Evolutionary conservation across 1,284 basidiomycete genomes (phyloP).

Genomic region (Ustilago sp.): DNA sequence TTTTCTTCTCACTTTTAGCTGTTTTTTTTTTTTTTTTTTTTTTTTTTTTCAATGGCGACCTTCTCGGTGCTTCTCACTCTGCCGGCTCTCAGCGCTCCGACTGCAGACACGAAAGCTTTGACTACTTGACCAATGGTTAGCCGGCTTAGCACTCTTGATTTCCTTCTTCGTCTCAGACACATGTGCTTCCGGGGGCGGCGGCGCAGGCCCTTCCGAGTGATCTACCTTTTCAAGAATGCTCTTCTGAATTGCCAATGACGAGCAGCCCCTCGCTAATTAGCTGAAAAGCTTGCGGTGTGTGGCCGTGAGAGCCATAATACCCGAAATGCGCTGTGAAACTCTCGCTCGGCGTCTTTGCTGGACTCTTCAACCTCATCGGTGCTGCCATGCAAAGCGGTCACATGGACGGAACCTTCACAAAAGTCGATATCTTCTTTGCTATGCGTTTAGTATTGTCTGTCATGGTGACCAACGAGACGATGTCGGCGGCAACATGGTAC

Average conservation of each 20-base stretch:
- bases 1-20: background rate
- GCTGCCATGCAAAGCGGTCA: background rate
- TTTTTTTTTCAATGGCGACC: slow-evolving; percentile 15
- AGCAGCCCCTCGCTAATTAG: background rate
- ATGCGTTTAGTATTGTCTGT: background rate
- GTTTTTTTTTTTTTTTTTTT: slow-evolving; percentile 5
- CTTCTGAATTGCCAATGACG: slow-evolving; percentile 2
- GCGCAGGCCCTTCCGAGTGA: slow-evolving; percentile 16
- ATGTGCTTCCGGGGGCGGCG: slow-evolving; percentile 13
- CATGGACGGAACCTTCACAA: background rate
- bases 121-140: slow-evolving; percentile 3
- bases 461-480: slow-evolving; percentile 35
- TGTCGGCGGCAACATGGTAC: slow-evolving; percentile 32
- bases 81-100: slow-evolving; percentile 33
- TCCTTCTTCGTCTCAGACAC: background rate
- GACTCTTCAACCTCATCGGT: background rate
- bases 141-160: slow-evolving; percentile 10
- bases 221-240: background rate
- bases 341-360: slow-evolving; percentile 21
- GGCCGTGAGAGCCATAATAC: slow-evolving; percentile 16
- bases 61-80: slow-evolving; percentile 24
- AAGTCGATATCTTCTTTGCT: background rate
- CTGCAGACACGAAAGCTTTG: background rate
- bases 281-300: background rate
- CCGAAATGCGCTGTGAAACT: slow-evolving; percentile 11